Evolutionary conservation across 345 rosid species (phyloP).

Genomic region (Lepidium aucheri): DNA sequence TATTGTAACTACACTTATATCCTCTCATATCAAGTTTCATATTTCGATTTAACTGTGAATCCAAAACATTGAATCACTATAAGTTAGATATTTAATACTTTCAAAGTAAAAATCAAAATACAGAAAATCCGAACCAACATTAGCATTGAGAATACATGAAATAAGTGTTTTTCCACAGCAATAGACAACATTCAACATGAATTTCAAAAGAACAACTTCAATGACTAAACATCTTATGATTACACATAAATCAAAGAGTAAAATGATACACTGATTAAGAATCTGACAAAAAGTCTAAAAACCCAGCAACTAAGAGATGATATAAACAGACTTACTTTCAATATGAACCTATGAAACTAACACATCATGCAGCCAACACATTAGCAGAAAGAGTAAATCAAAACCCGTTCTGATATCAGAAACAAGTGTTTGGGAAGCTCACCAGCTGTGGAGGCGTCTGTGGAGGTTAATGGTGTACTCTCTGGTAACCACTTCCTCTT

Average conservation of each 20-base stretch:
- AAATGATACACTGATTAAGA: background rate
- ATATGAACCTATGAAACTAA: background rate
- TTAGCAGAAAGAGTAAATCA: background rate
- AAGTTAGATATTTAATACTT: no score
- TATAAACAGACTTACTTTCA: background rate
- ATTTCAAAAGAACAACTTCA: background rate
- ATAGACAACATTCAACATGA: background rate
- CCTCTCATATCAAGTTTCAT: background rate
- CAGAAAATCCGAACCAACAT: background rate
- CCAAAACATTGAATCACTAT: background rate
- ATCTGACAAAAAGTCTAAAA: background rate
- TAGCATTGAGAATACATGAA: background rate
- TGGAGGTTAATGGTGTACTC: conserved; percentile 68
- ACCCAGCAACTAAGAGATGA: no score
- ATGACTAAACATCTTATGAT: background rate
- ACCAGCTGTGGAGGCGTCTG: conserved; percentile 67
- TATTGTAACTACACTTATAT: background rate
- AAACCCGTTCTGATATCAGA: background rate
- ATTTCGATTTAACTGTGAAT: background rate
- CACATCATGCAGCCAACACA: background rate
- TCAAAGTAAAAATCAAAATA: background rate
- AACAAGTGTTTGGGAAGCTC: background rate
- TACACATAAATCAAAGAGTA: background rate
- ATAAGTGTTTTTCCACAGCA: background rate
- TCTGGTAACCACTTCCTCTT: conserved; percentile 60